Base-by-base conservation (phyloP, 225 moss, liverwort and hornwort genomes). In the Asterella californica region DNA sequence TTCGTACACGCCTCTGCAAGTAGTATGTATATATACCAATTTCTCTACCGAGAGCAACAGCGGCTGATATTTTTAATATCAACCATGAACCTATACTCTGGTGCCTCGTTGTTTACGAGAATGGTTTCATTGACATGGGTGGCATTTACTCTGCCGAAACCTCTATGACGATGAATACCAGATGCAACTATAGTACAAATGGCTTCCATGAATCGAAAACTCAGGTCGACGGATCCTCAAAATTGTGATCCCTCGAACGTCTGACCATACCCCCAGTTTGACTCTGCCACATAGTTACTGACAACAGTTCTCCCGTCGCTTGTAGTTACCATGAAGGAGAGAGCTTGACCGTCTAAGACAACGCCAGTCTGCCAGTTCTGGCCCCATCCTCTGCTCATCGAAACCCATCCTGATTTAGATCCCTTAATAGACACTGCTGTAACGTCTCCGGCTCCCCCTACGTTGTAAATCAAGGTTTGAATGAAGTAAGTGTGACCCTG, bases 401-500 rank as follows among this genome's bases (percentile, higher is more conserved):
- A 18, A 27, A 85, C 46, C 95, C 95, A 95, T 11, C 79, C 88
- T 0, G 83, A 68, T 29, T 69, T 76, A 9, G 46, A 21, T 8
- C 85, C 82, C 32, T 32, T 86, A 52, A 93, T 81, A 17, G 80
- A 86, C 74, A 91, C 79, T 0, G 88, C 38, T 19, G 46, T 72
- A 22, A 93, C 75, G 33, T 92, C 89, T 1, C 95, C 93, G 6
- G 84, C 83, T 10, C 95, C 95, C 2, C 82, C 95, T 0, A 93
- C 91, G 42, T 95, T 95, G 79, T 90, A 89, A 55, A 95, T 72
- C 30, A 95, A 86, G 0, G 90, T 83, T 83, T 90, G 90, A 38
- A 92, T 53, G 32, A 90, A 95, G 79, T 88, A 95, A 10, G 92
- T 88, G 49, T 95, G 93, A 0, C 93, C 93, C 8, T 84, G 78